Evolutionary conservation across 2,329 filamentous ascomycete genomes (phyloP).

Genomic region (Triangularia setosa): DNA sequence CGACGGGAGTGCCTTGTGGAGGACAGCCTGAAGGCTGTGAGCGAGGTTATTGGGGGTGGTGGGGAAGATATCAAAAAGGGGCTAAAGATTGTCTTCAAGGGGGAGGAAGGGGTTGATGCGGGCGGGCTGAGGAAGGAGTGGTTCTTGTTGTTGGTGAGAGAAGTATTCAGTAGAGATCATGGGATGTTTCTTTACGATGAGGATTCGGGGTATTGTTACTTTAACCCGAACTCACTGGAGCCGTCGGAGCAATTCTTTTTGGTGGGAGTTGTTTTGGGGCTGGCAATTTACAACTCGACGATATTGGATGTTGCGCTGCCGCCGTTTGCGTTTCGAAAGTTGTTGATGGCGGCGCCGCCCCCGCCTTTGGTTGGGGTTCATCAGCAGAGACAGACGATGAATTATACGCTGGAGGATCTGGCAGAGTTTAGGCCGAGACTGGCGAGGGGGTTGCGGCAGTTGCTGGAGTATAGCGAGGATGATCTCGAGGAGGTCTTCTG

Average conservation of each 20-base stretch:
- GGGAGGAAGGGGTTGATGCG: constrained; percentile 87
- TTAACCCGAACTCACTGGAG: constrained; percentile 86
- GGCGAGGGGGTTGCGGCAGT: constrained; percentile 68
- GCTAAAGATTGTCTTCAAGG: constrained; percentile 76
- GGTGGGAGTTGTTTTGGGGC: constrained; percentile 78
- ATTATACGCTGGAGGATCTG: constrained; percentile 74
- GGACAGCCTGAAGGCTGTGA: constrained; percentile 79
- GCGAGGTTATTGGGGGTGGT: constrained; percentile 75
- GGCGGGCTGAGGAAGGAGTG: constrained; percentile 90
- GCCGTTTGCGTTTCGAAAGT: constrained; percentile 83
- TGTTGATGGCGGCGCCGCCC: constrained; percentile 71
- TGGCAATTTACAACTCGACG: constrained; percentile 93
- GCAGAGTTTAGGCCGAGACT: constrained; percentile 75
- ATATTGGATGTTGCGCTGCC: constrained; percentile 86
- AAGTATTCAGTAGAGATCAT: constrained; percentile 87
- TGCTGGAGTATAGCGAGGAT: constrained; percentile 76
- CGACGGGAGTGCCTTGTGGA: constrained; percentile 83
- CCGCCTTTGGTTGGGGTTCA: constrained; percentile 44
- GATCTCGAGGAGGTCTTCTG: constrained; percentile 76
- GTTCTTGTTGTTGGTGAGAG: constrained; percentile 83
- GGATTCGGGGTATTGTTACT: constrained; percentile 87
- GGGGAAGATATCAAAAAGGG: constrained; percentile 88
- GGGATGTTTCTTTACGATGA: constrained; percentile 92
- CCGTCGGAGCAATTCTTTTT: constrained; percentile 89
- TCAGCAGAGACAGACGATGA: constrained; percentile 59